These are phyloP conservation scores for Nigrospora sphaerica DNA, from an alignment of 2,329 filamentous ascomycete genomes.

Conservation along the genomic window DNA sequence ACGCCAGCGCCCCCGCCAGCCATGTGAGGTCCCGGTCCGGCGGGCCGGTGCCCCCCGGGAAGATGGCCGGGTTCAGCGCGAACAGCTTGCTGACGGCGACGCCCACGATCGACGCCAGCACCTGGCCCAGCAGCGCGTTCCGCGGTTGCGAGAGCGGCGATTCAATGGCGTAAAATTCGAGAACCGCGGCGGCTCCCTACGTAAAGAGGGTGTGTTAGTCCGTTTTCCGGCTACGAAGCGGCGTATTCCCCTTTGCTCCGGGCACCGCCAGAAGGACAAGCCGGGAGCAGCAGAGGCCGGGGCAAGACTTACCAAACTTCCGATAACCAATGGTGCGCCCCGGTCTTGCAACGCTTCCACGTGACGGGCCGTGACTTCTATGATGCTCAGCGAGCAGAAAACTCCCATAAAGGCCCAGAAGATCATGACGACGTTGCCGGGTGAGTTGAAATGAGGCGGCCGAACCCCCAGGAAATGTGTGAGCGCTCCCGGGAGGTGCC, in stretches of 20 bases:
- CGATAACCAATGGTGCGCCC: constrained; percentile 55
- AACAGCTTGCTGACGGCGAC: constrained; percentile 61
- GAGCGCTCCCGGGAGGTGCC: constrained; percentile 55
- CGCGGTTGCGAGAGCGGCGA: constrained; percentile 68
- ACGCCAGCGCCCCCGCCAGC: constrained; percentile 59
- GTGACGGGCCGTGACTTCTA: constrained; percentile 48
- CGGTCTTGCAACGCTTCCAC: constrained; percentile 46
- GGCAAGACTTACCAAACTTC: constrained; percentile 54
- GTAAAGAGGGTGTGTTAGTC: background rate
- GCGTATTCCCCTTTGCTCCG: too few relatives aligned
- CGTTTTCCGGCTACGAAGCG: background rate
- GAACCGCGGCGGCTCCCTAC: constrained; percentile 67
- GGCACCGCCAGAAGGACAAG: too few relatives aligned
- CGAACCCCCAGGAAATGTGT: constrained; percentile 64
- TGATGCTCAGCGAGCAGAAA: constrained; percentile 52
- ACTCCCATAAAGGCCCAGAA: constrained; percentile 60
- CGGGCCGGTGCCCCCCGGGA: constrained; percentile 4
- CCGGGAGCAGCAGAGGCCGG: background rate
- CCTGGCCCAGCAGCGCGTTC: constrained; percentile 60
- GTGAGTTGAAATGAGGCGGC: constrained; percentile 19
- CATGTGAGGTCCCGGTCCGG: constrained; percentile 47
- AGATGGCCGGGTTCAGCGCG: constrained; percentile 24
- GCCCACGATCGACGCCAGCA: constrained; percentile 54
- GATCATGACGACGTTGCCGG: constrained; percentile 53
- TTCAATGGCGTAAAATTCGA: constrained; percentile 66